A percentile compares a stretch with the other conserved stretches of the same genome.
phyloP scores from a whole-genome alignment of 2,329 filamentous ascomycete genomes.

The Botrytis fragariae region DNA sequence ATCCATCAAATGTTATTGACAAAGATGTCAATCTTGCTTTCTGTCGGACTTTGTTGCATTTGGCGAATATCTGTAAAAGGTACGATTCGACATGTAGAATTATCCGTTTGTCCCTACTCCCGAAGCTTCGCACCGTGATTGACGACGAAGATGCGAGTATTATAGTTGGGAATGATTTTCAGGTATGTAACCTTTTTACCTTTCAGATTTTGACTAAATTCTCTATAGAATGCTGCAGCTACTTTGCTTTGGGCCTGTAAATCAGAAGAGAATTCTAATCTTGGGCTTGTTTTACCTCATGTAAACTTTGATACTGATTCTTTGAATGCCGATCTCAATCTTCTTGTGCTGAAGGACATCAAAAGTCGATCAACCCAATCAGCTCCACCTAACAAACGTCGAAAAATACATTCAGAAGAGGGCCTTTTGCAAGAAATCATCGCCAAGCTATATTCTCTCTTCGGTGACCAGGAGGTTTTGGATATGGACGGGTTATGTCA shows the following conservation, averaged over 20 bases:
- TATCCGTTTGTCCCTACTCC: conserved; percentile 30
- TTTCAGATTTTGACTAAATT: conserved; percentile 19
- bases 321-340: conserved; percentile 31
- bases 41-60: conserved; percentile 30
- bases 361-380: conserved; percentile 1
- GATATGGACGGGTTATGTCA: conserved; percentile 44
- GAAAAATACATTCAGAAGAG: conserved; percentile 36
- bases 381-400: conserved; percentile 34
- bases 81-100: conserved; percentile 29
- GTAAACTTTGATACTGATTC: conserved; percentile 29
- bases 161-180: conserved; percentile 31
- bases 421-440: conserved; percentile 39
- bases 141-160: conserved; percentile 15
- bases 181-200: conserved; percentile 26
- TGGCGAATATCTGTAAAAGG: conserved; percentile 30
- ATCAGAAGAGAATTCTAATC: neutral
- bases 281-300: conserved; percentile 2
- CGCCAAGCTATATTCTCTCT: conserved; percentile 36
- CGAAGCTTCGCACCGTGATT: conserved; percentile 25
- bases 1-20: conserved; percentile 24
- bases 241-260: conserved; percentile 30
- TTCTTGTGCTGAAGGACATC: conserved; percentile 24
- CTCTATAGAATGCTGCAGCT: conserved; percentile 26
- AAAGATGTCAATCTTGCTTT: conserved; percentile 22
- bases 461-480: conserved; percentile 39